These are phyloP conservation scores for Brassica incana DNA, from an alignment of 345 rosid genomes.

Conservation along the genomic window DNA sequence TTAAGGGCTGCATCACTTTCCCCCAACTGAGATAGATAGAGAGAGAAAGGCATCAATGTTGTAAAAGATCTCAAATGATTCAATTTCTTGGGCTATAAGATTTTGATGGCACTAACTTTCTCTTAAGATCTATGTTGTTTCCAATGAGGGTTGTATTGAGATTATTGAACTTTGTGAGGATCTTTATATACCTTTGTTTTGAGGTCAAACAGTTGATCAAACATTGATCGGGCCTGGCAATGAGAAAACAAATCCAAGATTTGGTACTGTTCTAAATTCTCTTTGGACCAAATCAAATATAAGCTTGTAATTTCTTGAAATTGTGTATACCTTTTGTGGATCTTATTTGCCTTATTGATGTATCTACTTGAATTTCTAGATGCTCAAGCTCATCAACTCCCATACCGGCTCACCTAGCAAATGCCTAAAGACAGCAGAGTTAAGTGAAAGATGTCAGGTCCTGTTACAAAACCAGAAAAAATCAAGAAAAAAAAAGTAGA, in stretches of 20 bases:
- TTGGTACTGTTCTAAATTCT: too few species aligned
- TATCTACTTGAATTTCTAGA: too few species aligned
- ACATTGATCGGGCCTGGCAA: slow-evolving; percentile 35
- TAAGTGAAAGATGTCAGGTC: too few species aligned
- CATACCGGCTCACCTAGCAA: too few species aligned
- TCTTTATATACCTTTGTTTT: slow-evolving; percentile 32
- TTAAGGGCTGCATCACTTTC: slow-evolving; percentile 35
- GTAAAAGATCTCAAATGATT: slow-evolving; percentile 8
- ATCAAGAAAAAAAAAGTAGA: too few species aligned
- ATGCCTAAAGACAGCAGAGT: too few species aligned
- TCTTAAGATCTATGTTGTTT: slow-evolving; percentile 39
- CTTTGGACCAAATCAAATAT: too few species aligned
- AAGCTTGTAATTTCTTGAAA: too few species aligned
- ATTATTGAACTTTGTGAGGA: background rate
- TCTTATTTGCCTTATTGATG: too few species aligned
- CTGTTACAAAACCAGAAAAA: too few species aligned
- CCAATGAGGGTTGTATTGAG: slow-evolving; percentile 14
- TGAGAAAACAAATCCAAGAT: background rate
- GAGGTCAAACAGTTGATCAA: slow-evolving; percentile 38
- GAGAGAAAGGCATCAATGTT: background rate
- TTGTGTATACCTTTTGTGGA: too few species aligned
- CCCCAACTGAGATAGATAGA: slow-evolving; percentile 26
- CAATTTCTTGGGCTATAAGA: slow-evolving; percentile 1
- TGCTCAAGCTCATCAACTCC: too few species aligned
- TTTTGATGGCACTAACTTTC: slow-evolving; percentile 24